phyloP scores from a whole-genome alignment of 257 asterid genomes.

The Nicotiana paniculata region DNA sequence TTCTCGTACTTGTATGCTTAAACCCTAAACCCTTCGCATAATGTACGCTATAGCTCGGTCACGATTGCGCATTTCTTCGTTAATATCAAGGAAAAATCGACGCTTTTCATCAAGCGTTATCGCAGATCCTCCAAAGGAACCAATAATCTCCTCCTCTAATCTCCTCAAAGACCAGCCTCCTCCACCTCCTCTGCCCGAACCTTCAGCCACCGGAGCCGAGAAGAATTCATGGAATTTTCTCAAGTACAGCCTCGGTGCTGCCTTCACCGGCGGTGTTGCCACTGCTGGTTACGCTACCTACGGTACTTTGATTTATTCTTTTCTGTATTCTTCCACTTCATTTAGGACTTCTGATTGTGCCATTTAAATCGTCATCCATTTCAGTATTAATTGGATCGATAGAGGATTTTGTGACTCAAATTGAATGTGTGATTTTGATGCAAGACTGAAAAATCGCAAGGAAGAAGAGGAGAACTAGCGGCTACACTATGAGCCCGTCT shows the following conservation, averaged over 20 bases:
- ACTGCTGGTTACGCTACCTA: conserved; percentile 67
- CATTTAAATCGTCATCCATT: not conserved
- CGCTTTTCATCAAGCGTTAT: conserved; percentile 23
- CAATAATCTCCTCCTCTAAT: conserved; percentile 41
- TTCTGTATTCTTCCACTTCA: not conserved
- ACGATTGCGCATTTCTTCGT: conserved; percentile 33
- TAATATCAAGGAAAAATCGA: conserved; percentile 23
- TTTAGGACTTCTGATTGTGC: not conserved
- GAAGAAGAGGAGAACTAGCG: too few relatives aligned
- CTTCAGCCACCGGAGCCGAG: conserved; percentile 30
- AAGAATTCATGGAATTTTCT: conserved; percentile 53
- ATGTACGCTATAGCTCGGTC: conserved; percentile 45
- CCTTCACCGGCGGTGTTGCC: conserved; percentile 54
- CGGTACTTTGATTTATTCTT: conserved; percentile 28
- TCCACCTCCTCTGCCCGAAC: conserved; percentile 27
- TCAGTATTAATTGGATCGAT: too few relatives aligned
- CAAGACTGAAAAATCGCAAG: too few relatives aligned
- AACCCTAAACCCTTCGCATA: conserved; percentile 14
- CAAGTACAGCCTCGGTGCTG: conserved; percentile 44
- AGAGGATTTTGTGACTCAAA: too few relatives aligned
- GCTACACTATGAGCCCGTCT: too few relatives aligned
- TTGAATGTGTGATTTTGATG: too few relatives aligned
- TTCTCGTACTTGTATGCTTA: conserved; percentile 14
- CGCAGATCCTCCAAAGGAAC: conserved; percentile 33
- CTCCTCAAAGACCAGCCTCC: conserved; percentile 46